Conservation (phyloP, 2,329 filamentous ascomycete genomes). For the Calonectria hongkongensis region DNA sequence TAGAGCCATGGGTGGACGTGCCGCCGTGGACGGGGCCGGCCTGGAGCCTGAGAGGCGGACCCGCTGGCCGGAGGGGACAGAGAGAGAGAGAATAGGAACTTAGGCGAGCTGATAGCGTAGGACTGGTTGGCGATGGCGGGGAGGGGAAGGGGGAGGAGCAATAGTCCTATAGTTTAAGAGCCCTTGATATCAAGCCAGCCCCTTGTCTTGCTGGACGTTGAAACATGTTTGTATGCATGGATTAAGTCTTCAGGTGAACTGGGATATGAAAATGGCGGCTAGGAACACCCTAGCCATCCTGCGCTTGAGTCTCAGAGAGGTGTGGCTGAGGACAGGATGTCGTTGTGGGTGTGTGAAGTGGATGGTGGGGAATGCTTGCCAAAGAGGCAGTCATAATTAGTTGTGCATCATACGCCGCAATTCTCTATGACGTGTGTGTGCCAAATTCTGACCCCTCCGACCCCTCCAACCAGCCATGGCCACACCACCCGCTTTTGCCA, state of each 20-base stretch:
- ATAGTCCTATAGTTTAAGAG: neutral
- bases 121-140: slow-evolving; percentile 27
- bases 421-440: neutral
- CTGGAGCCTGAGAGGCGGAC: slow-evolving; percentile 28
- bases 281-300: neutral
- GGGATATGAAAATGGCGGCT: neutral
- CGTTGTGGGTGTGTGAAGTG: neutral
- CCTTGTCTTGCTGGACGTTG: slow-evolving; percentile 17
- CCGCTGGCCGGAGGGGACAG: slow-evolving; percentile 23
- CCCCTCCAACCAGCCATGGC: slow-evolving; percentile 43
- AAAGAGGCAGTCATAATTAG: slow-evolving; percentile 13
- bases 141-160: neutral
- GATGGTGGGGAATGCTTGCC: slow-evolving; percentile 9
- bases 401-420: neutral
- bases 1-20: slow-evolving; percentile 2
- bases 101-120: slow-evolving; percentile 30
- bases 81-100: neutral
- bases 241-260: neutral
- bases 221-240: neutral
- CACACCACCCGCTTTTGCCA: slow-evolving; percentile 35
- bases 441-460: slow-evolving; percentile 24
- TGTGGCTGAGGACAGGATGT: slow-evolving; percentile 22
- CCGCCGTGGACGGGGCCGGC: slow-evolving; percentile 40
- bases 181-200: neutral
- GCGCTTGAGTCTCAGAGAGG: slow-evolving; percentile 2